Conservation (phyloP, 2,329 filamentous ascomycete genomes). For the Cercospora zeae-maydis region DNA sequence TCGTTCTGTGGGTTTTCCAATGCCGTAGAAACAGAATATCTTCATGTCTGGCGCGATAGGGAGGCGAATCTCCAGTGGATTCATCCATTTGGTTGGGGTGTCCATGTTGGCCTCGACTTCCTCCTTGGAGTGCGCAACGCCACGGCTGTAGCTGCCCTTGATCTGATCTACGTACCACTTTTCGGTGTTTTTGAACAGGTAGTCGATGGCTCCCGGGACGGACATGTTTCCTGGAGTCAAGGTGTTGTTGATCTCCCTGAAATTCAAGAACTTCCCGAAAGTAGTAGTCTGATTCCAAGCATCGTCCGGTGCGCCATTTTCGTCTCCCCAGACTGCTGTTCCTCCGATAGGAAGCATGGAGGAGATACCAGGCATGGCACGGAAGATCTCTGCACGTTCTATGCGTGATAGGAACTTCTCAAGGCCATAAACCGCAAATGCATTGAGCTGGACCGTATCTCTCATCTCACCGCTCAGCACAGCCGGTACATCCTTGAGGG, state of each 20-base stretch:
- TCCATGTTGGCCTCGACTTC: constrained; percentile 68
- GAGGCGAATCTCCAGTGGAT: constrained; percentile 83
- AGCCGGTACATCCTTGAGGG: constrained; percentile 84
- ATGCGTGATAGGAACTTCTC: constrained; percentile 91
- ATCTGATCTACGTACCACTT: constrained; percentile 80
- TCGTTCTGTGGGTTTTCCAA: constrained; percentile 89
- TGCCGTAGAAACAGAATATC: constrained; percentile 95
- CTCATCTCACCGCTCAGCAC: constrained; percentile 96
- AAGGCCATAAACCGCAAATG: constrained; percentile 92
- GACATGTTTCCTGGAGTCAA: constrained; percentile 66
- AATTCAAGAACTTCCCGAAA: constrained; percentile 81
- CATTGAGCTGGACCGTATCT: constrained; percentile 92
- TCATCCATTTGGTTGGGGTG: constrained; percentile 76
- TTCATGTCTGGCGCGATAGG: constrained; percentile 86
- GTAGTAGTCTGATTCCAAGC: constrained; percentile 65
- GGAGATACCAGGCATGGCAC: constrained; percentile 93
- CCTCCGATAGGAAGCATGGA: constrained; percentile 96
- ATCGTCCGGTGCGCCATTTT: constrained; percentile 85
- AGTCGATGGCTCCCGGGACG: constrained; percentile 69
- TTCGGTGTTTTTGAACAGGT: constrained; percentile 73
- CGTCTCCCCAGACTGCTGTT: constrained; percentile 89
- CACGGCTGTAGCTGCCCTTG: constrained; percentile 75
- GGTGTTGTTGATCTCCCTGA: constrained; percentile 64
- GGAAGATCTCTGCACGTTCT: constrained; percentile 89
- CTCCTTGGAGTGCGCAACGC: constrained; percentile 72